Evolutionary conservation across 1,139 yeast genomes (phyloP), one percentile per base, ranked within the genome.

Genomic region (Pichia sp.): DNA sequence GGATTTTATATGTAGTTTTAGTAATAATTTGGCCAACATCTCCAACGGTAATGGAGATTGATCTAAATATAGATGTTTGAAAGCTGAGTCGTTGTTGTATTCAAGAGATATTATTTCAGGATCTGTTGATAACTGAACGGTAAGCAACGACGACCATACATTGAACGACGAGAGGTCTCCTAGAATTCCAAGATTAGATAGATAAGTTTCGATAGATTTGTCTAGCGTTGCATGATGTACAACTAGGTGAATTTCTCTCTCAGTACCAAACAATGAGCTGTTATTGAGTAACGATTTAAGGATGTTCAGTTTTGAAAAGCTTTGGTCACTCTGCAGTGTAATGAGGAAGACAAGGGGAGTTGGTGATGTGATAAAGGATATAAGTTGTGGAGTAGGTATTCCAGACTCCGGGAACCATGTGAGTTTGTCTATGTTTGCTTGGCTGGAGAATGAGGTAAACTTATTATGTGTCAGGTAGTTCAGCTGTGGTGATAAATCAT

Each of bases 141-240:
- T n/a, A n/a, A 38, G 36, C 20, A 45, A 41, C 10, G 39, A 30
- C 2, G 31, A 31, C 62, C 62, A 59, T 18, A 47, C 37, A 32
- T 46, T 49, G 8, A 52, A 27, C 10, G 42, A 34, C 16, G 40
- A 29, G 14, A 74, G 53, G 35, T 72, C 72, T 7, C 73, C 69
- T 22, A 56, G 55, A 10, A 69, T 51, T 10, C 66, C 60, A 39
- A 62, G 51, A 24, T 56, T 53, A 19, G 52, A 50, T 22, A 57
- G 47, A 13, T 63, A 47, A 32, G 58, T 59, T 21, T 61, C 56
- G 16, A 58, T 48, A 15, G 69, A 55, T 27, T 40, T 31, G 6
- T 25, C 13, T 5, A 41, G 31, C 3, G 39, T 33, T 5, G 38
- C 36, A 30, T 41, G 42, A 7, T 38, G 30, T 10, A 39, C 15